Percentiles rank a stretch among this genome's conserved stretches.
Conservation (phyloP, 176 grass and related monocot species). For the Puccinellia tenuiflora region DNA sequence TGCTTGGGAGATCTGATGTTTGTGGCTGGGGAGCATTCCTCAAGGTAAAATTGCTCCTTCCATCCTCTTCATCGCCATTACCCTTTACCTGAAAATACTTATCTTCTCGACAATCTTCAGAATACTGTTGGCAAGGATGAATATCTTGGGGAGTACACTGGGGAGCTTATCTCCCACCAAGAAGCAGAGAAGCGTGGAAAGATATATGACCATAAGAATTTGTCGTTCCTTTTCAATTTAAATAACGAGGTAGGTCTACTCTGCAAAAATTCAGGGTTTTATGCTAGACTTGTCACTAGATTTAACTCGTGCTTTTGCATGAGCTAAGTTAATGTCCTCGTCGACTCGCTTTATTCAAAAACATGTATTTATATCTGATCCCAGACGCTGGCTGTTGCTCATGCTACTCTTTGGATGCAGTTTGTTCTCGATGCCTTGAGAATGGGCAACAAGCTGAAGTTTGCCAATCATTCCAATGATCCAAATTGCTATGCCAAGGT, state of each 20-base stretch:
- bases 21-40: conserved; percentile 96
- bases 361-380: not conserved
- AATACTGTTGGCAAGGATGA: conserved; percentile 94
- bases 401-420: conserved; percentile 42
- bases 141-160: conserved; percentile 95
- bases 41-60: conserved; percentile 50
- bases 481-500: conserved; percentile 96
- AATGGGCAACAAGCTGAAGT: conserved; percentile 98
- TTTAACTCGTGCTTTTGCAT: not conserved
- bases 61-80: not conserved
- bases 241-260: conserved; percentile 63
- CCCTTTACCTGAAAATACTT: not conserved
- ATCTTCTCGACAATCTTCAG: conserved; percentile 40
- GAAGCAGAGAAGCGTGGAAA: conserved; percentile 89
- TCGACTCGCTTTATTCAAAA: conserved; percentile 5
- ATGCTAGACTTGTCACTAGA: not conserved
- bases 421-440: conserved; percentile 94
- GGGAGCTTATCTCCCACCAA: conserved; percentile 87
- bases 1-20: conserved; percentile 91
- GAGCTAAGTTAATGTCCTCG: not conserved
- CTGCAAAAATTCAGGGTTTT: not conserved
- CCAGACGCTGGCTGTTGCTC: not conserved
- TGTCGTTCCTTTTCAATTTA: conserved; percentile 90
- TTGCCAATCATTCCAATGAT: conserved; percentile 89
- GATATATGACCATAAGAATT: conserved; percentile 91